Base-by-base conservation (phyloP, 257 asterid genomes). In the Przewalskia tangutica region DNA sequence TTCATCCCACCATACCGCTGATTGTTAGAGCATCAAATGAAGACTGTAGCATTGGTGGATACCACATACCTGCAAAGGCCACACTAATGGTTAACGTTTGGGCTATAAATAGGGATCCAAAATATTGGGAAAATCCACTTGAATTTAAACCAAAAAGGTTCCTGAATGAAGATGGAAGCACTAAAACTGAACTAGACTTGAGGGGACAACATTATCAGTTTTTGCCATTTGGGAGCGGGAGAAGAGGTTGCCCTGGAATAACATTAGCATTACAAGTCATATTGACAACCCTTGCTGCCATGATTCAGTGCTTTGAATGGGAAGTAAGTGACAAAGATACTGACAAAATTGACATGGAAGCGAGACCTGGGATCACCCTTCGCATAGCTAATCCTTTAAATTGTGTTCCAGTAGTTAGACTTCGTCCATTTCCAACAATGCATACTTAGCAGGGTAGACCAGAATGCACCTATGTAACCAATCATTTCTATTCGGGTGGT, bases 281-380 rank as follows among this genome's bases (percentile, higher is more conserved):
- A 70, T 93, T 89, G 76, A 63, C 92, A 38, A 87, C 85, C 79
- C 86, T 93, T 63, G 97, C 90, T 7, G 88, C 89, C 8, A 66
- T 93, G 92, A 86, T 93, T 82, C 97, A 93, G 88, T 88, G 94
- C 85, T 93, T 93, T 76, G 91, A 92, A 50, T 93, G 94, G 92
- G 84, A 64, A 58, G 84, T 85, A 4, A 83, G 44, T 59, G 79
- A 20, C 10, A 8, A n/a, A 55, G 62, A 13, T 6, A 55, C 16
- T 55, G 62, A 62, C 12, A 44, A 8, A 7, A 90, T 90, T 73
- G 87, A 86, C 79, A 92, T 90, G 95, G 91, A 92, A 77, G 94
- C 90, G 65, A 93, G 95, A 82, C 56, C 81, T 60, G 93, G 93
- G 0, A 0, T 91, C 2, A 90, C 94, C 1, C 85, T 92, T 83